These are phyloP conservation scores for Fusarium graminum DNA, from an alignment of 2,329 filamentous ascomycete genomes.

Conservation along the genomic window DNA sequence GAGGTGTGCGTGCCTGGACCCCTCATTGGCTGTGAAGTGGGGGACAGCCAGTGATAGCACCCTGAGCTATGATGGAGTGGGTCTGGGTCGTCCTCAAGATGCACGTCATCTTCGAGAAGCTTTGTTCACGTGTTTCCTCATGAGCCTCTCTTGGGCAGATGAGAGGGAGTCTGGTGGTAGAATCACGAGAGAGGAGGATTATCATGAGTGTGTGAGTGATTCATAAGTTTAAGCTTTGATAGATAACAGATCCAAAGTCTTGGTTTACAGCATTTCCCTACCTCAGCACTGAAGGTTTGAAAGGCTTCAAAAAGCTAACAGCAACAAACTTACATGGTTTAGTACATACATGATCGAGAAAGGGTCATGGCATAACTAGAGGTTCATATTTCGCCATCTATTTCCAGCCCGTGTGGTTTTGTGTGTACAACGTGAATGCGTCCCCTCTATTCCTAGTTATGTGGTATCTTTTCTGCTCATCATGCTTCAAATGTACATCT, in stretches of 20 bases:
- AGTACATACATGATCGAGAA: not conserved
- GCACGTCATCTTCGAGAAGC: slow-evolving; percentile 35
- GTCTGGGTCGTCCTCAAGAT: slow-evolving; percentile 17
- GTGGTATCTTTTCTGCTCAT: slow-evolving; percentile 27
- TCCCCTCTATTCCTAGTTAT: slow-evolving; percentile 1
- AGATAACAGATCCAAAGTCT: too few relatives aligned
- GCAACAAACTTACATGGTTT: too few relatives aligned
- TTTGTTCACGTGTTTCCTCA: slow-evolving; percentile 27
- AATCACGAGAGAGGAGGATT: slow-evolving; percentile 21
- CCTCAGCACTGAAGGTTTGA: too few relatives aligned
- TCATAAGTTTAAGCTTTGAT: not conserved
- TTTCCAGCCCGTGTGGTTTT: not conserved
- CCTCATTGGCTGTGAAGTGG: slow-evolving; percentile 40
- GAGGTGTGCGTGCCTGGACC: slow-evolving; percentile 36
- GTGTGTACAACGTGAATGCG: slow-evolving; percentile 3
- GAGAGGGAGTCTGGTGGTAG: slow-evolving; percentile 18
- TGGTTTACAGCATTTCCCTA: too few relatives aligned
- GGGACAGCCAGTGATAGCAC: slow-evolving; percentile 17
- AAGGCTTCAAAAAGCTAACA: too few relatives aligned
- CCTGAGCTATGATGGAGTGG: not conserved
- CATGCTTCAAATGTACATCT: slow-evolving; percentile 1
- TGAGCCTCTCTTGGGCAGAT: slow-evolving; percentile 8
- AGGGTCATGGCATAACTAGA: not conserved
- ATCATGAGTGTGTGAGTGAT: not conserved
- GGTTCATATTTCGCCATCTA: not conserved